These are phyloP conservation scores for Stereum hirsutum DNA, from an alignment of 1,284 basidiomycete genomes.

Conservation along the genomic window DNA sequence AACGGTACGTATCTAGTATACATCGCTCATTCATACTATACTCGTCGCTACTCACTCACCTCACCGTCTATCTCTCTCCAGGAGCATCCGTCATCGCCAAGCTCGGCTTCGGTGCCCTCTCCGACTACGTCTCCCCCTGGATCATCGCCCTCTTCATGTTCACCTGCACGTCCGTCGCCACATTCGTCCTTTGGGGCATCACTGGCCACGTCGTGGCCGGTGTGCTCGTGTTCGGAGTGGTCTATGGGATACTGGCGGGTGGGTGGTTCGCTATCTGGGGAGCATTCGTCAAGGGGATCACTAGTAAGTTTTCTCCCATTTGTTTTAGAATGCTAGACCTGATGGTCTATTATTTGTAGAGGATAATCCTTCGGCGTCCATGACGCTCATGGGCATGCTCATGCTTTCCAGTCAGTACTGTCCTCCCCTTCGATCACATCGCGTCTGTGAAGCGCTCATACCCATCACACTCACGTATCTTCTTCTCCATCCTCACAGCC, in stretches of 20 bases:
- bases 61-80: not conserved
- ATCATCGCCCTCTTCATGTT: conserved; percentile 15
- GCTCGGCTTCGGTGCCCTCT: conserved; percentile 23
- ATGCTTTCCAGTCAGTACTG: too few species aligned
- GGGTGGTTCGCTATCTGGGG: conserved; percentile 21
- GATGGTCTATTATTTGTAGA: conserved; percentile 15
- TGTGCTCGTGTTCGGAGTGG: conserved; percentile 16
- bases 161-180: conserved; percentile 13
- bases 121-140: conserved; percentile 27
- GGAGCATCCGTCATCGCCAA: conserved; percentile 22
- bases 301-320: conserved; percentile 12
- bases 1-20: conserved; percentile 8
- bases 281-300: conserved; percentile 14
- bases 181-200: conserved; percentile 20
- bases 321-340: not conserved
- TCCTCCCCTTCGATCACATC: too few species aligned
- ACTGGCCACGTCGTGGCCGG: conserved; percentile 15
- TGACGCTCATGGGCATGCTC: conserved; percentile 27
- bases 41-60: not conserved
- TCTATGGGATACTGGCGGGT: conserved; percentile 17
- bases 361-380: conserved; percentile 25
- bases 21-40: too few species aligned
- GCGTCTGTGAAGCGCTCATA: too few species aligned
- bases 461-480: too few species aligned
- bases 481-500: too few species aligned